These are phyloP conservation scores for Coemansia sp. DNA, from an alignment of 192 early-diverging fungal species.

Conservation along the genomic window DNA sequence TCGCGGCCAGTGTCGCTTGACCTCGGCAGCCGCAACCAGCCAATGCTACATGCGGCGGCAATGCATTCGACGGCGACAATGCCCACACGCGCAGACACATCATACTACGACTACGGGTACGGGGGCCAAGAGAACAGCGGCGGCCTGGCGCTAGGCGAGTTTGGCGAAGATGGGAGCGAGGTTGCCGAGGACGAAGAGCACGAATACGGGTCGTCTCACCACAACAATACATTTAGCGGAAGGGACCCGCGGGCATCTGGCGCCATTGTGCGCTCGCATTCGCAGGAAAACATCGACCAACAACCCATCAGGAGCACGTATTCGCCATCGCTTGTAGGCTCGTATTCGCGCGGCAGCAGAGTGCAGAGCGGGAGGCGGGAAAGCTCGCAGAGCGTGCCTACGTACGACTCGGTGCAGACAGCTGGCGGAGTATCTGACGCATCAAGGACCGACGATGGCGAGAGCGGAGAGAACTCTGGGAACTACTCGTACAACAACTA, in stretches of 20 bases:
- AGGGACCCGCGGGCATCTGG: constrained; percentile 20
- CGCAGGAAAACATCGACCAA: constrained; percentile 14
- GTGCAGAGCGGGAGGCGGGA: constrained; percentile 14
- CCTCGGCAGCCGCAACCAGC: constrained; percentile 24
- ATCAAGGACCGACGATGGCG: constrained; percentile 6
- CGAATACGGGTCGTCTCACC: neutral
- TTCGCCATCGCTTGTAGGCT: neutral
- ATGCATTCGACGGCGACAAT: constrained; percentile 45
- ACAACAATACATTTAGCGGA: neutral
- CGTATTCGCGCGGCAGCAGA: neutral
- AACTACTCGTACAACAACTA: constrained; percentile 15
- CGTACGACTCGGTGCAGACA: constrained; percentile 4
- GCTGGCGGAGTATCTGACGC: neutral
- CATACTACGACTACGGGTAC: neutral
- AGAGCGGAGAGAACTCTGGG: constrained; percentile 4
- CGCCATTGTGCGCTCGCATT: constrained; percentile 27
- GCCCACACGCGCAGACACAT: constrained; percentile 17
- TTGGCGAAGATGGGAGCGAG: constrained; percentile 37
- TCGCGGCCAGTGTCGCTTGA: constrained; percentile 46
- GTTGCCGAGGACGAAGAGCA: constrained; percentile 37
- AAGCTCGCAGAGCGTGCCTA: constrained; percentile 48
- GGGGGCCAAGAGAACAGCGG: constrained; percentile 13
- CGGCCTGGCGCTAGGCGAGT: constrained; percentile 49
- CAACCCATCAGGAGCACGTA: constrained; percentile 3
- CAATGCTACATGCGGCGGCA: constrained; percentile 17